Base-by-base conservation (phyloP, 2,329 filamentous ascomycete genomes). In the Aspergillus luchuensis region DNA sequence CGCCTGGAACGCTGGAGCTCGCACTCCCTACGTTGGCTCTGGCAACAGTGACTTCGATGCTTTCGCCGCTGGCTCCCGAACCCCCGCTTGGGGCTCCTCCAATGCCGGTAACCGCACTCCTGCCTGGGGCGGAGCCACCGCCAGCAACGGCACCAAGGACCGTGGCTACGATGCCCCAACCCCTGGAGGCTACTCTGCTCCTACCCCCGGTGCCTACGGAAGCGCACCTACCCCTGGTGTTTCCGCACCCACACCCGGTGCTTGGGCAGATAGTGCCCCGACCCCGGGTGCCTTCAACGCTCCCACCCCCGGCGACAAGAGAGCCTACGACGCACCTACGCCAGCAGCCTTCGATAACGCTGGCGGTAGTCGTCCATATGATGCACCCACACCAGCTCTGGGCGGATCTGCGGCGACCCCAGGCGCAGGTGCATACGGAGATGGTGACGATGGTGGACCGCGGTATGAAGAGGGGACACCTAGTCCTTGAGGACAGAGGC, bases 1-100 rank as follows among this genome's bases (percentile, higher is more conserved):
- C 7, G 89, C 89, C 5, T 93, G 90, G 90, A 88, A 89, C 60
- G 89, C 91, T 2, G 90, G 90, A 56, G 87, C 89, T 57, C 89
- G 90, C 74, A 94, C 90, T 81, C 91, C 57, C 2, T 82, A 82
- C 63, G 90, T 89, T 58, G 85, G 83, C 19, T 91, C 89, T 69
- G 85, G 83, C 57, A 82, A 84, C 58, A 89, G 89, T 85, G 48
- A 89, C 83, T 56, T 92, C 56, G 88, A 89, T 61, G 81, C 84
- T 33, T 91, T 89, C 80, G 86, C 81, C 13, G 81, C 84, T 4
- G 87, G 90, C 6, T 90, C 89, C 30, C 91, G 93, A 75, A 96
- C 92, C 1, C 92, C 92, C 3, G 88, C 86, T 1, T 92, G 83
- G 70, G 84, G 82, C 56, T 81, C 81, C 54, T 85, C 89, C 61